Base-by-base conservation (phyloP, 768 basidiomycete species). In the Boletus rubropictus region DNA sequence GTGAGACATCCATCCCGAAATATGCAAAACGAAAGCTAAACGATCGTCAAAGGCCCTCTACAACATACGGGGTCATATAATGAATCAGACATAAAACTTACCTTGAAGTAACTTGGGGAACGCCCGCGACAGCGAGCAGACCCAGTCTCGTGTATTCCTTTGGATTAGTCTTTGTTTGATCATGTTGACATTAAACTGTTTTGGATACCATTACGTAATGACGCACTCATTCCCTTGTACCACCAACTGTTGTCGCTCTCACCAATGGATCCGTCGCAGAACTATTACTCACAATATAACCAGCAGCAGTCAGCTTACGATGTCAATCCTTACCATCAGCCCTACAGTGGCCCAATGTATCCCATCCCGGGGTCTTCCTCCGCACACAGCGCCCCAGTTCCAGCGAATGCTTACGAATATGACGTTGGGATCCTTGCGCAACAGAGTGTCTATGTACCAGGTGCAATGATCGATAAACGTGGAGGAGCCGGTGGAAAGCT, bases 361-460 rank as follows among this genome's bases (percentile, higher is more conserved):
- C 76, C 86, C 10, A 68, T 81, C 37, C 74, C 80, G 15, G 82
- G 82, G 7, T 69, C 78, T 15, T 80, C 84, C 3, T 82, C 84
- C 3, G 54, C 71, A n/a, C 86, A 87, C 61, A 78, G 62, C 48
- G 85, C 88, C 1, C 87, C 86, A 7, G 85, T 90, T 9, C 89
- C 88, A 31, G 86, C 89, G 14, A 92, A 92, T 59, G 89, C 90
- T 15, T 90, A 91, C 65, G 89, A 92, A 65, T 92, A 92, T 60
- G 90, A 92, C 64, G 89, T 92, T 36, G 89, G 89, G 21, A 89
- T 90, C 44, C 76, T 90, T 37, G 89, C 89, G 3, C 89, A 92
- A 61, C 89, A 91, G 65, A 89, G 87, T 63, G 89, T 90, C 43
- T 94, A 93, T 65, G 89, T 92, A 20, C 90, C 90, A 20, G 90